Conservation (phyloP, 176 grass and related monocot species). For the Avena sativa region DNA sequence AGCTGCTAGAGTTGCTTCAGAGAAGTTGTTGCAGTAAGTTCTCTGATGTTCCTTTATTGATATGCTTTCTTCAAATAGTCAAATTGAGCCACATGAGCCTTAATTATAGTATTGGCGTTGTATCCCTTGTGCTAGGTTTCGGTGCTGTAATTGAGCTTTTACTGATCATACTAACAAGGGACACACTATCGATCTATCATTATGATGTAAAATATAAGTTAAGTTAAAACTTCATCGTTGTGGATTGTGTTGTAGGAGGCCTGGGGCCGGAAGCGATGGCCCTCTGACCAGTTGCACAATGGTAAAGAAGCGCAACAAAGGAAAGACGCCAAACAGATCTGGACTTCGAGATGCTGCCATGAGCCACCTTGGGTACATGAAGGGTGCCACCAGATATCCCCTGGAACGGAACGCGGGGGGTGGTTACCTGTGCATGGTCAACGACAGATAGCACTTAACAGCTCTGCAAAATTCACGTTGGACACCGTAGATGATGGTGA, state of each 20-base stretch:
- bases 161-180: background rate
- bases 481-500: background rate
- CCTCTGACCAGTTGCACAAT: slow-evolving; percentile 64
- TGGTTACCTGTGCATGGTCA: slow-evolving; percentile 74
- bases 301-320: slow-evolving; percentile 66
- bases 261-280: slow-evolving; percentile 62
- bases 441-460: slow-evolving; percentile 19
- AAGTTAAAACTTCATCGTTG: background rate
- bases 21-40: slow-evolving; percentile 85
- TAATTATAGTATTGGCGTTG: background rate
- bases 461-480: slow-evolving; percentile 2
- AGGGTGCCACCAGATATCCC: slow-evolving; percentile 75
- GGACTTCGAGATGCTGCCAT: slow-evolving; percentile 63
- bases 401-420: slow-evolving; percentile 59
- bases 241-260: slow-evolving; percentile 58
- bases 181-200: background rate
- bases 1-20: slow-evolving; percentile 79
- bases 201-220: background rate
- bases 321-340: slow-evolving; percentile 49
- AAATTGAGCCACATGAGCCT: background rate
- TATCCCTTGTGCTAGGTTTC: background rate
- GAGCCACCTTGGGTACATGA: slow-evolving; percentile 63
- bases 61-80: background rate
- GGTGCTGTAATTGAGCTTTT: background rate
- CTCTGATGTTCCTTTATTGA: background rate